A percentile compares a stretch with the other conserved stretches of the same genome.
phyloP scores from a whole-genome alignment of 2,329 filamentous ascomycete species.

The Tolypocladium ophioglossoides region DNA sequence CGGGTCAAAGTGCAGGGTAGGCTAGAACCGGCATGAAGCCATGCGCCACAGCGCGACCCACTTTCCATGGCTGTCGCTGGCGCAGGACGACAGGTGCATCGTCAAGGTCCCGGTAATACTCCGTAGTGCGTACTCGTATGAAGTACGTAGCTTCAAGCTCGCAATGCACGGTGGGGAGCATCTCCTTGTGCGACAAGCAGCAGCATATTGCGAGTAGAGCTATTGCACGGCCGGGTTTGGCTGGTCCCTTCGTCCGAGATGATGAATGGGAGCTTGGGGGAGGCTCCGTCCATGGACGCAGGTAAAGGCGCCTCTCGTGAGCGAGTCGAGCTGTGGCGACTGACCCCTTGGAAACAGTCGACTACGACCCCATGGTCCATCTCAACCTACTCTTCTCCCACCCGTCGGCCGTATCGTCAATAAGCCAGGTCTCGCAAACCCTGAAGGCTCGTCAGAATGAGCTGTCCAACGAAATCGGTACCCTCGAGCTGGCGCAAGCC shows the following conservation, averaged over 20 bases:
- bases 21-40: neutral
- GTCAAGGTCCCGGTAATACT: neutral
- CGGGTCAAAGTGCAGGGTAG: neutral
- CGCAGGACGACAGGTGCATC: neutral
- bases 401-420: constrained; percentile 70
- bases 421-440: constrained; percentile 61
- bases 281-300: constrained; percentile 31
- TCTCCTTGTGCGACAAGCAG: neutral
- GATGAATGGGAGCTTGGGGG: constrained; percentile 30
- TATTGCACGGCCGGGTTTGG: neutral
- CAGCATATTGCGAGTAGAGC: neutral
- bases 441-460: constrained; percentile 71
- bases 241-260: neutral
- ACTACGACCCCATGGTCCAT: constrained; percentile 89
- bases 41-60: neutral
- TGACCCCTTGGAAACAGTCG: constrained; percentile 30
- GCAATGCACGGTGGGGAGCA: neutral
- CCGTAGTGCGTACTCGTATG: too few species aligned
- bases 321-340: constrained; percentile 5
- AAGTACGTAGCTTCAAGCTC: neutral
- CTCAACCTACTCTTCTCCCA: constrained; percentile 91
- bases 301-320: constrained; percentile 21
- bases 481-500: constrained; percentile 66
- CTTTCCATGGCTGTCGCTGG: neutral
- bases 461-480: constrained; percentile 66